Base-by-base conservation (phyloP, 2,329 filamentous ascomycete genomes). In the Dissoconium aciculare region DNA sequence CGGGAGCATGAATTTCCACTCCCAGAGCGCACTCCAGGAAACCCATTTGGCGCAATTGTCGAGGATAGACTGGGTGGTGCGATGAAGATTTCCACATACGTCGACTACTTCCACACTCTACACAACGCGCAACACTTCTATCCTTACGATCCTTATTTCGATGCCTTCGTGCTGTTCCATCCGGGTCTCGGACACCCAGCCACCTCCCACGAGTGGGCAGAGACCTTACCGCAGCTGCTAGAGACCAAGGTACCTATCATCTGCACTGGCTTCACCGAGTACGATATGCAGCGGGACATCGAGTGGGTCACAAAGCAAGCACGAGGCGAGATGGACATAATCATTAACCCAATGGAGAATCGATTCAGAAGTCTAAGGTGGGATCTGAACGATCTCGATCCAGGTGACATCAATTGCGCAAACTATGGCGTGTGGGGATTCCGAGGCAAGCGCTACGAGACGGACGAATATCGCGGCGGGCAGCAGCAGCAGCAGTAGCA, bases 351-450 rank as follows among this genome's bases (percentile, higher is more conserved):
- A 0, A 85, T 84, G 21, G 85, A 95, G 66, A 98, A 98, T 51
- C 68, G 67, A 11, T 98, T 98, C 63, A 71, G 87, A 49, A 98
- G 89, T 60, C 58, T 94, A 53, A 68, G 87, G 47, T 98, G 91
- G 91, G 91, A 98, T 58, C 57, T 98, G 49, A 94, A 98, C 50
- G 91, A 98, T 51, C 62, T 89, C 41, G 89, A 94, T 53, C 85
- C 87, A 5, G 81, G 91, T 51, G 89, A 95, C 56, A 66, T 95
- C 39, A 93, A 78, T 46, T 91, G 83, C 50, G 87, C 89, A 33
- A 98, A 98, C 57, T 98, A 84, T 83, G 89, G 89, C 8, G 65
- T 93, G 2, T 98, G 91, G 83, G 84, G 78, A 10, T 98, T 98
- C 64, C 73, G 89, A 59, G 89, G 89, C 46, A 98, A 98, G 72